Evolutionary conservation across 2,329 filamentous ascomycete species (phyloP).

Genomic region (Colletotrichum nymphaeae): DNA sequence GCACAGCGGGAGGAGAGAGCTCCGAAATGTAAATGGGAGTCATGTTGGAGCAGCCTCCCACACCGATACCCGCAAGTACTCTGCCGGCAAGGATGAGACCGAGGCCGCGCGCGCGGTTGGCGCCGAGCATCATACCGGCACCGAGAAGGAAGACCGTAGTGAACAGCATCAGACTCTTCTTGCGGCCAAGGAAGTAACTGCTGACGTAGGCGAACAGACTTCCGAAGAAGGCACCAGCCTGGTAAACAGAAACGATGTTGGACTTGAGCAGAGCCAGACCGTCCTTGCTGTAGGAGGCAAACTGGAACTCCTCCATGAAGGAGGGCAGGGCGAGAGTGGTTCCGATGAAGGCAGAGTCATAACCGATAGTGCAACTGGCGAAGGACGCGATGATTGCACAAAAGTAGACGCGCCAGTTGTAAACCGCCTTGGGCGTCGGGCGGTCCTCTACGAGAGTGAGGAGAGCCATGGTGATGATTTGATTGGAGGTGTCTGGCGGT

Average conservation of each 20-base stretch:
- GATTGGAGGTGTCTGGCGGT: conserved; percentile 7
- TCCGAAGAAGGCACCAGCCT: conserved; percentile 87
- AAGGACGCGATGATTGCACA: conserved; percentile 67
- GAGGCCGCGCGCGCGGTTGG: conserved; percentile 70
- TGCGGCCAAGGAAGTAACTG: conserved; percentile 75
- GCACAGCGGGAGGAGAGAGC: conserved; percentile 69
- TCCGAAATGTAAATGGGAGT: conserved; percentile 73
- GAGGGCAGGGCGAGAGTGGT: conserved; percentile 78
- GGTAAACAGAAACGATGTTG: conserved; percentile 85
- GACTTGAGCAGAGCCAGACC: conserved; percentile 71
- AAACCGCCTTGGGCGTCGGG: conserved; percentile 67
- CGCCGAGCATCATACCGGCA: conserved; percentile 78
- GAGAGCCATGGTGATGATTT: conserved; percentile 52
- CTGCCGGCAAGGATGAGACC: conserved; percentile 71
- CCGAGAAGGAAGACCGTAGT: conserved; percentile 75
- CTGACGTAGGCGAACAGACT: conserved; percentile 75
- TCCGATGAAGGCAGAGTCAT: conserved; percentile 82
- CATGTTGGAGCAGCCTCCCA: conserved; percentile 73
- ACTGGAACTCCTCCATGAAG: conserved; percentile 76
- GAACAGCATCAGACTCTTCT: conserved; percentile 72
- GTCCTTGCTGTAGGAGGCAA: conserved; percentile 58
- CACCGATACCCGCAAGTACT: conserved; percentile 72
- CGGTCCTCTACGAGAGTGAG: conserved; percentile 65
- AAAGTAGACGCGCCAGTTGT: conserved; percentile 70
- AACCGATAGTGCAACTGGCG: conserved; percentile 67